phyloP scores from a whole-genome alignment of 306 rosid genomes.

The Delonix regia region DNA sequence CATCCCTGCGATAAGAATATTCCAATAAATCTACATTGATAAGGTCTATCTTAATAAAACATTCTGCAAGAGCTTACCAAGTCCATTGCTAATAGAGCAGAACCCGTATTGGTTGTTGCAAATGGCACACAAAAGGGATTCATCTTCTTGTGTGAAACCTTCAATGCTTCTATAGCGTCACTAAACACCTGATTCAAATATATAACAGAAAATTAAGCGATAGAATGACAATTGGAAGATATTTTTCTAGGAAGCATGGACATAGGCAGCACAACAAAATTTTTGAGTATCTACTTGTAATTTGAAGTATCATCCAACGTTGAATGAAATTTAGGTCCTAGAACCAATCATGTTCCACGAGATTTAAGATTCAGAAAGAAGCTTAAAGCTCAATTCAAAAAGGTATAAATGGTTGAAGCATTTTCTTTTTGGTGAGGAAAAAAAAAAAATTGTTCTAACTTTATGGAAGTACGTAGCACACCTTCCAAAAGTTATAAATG shows the following conservation, averaged over 20 bases:
- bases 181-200: conserved; percentile 53
- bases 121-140: conserved; percentile 78
- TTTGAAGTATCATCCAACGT: neutral
- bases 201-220: neutral
- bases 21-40: neutral
- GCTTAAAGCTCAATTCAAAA: too few relatives aligned
- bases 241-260: neutral
- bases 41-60: neutral
- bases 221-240: conserved; percentile 3
- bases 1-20: conserved; percentile 52
- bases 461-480: too few relatives aligned
- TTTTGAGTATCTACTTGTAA: neutral
- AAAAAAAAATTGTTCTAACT: too few relatives aligned
- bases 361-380: too few relatives aligned
- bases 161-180: conserved; percentile 70
- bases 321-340: too few relatives aligned
- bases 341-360: too few relatives aligned
- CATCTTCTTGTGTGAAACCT: conserved; percentile 71
- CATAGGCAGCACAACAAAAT: neutral
- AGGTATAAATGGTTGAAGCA: too few relatives aligned
- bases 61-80: conserved; percentile 46
- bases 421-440: too few relatives aligned
- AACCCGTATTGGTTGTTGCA: conserved; percentile 76
- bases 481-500: too few relatives aligned
- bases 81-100: conserved; percentile 78